These are phyloP conservation scores for Apiospora malaysiana DNA, from an alignment of 2,329 filamentous ascomycete genomes.

Conservation along the genomic window DNA sequence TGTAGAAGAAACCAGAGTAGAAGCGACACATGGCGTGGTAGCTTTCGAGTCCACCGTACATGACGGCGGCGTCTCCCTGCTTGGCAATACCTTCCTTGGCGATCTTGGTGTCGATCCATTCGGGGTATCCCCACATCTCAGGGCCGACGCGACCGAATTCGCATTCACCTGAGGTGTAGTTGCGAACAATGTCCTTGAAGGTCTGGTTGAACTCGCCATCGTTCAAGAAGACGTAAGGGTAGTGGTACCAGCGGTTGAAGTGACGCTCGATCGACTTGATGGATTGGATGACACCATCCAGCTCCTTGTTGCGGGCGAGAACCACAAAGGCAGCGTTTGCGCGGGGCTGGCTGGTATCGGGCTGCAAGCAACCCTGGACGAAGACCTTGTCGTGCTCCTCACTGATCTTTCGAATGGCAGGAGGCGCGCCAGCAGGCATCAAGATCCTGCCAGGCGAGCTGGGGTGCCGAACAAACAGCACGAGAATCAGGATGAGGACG, in stretches of 20 bases:
- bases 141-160: constrained; percentile 94
- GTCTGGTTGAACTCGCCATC: constrained; percentile 95
- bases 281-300: constrained; percentile 94
- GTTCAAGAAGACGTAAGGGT: constrained; percentile 98
- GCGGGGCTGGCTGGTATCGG: constrained; percentile 77
- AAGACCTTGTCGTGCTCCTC: constrained; percentile 98
- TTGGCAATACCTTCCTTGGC: constrained; percentile 96
- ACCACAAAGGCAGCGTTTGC: constrained; percentile 97
- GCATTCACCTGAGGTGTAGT: constrained; percentile 85
- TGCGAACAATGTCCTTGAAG: constrained; percentile 86
- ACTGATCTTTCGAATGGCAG: constrained; percentile 92
- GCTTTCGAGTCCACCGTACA: constrained; percentile 98
- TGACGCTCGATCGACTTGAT: constrained; percentile 98
- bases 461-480: constrained; percentile 89
- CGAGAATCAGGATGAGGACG: constrained; percentile 86
- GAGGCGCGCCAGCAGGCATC: constrained; percentile 87
- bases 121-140: constrained; percentile 94
- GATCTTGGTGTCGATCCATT: constrained; percentile 94
- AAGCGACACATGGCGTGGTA: constrained; percentile 99
- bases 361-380: constrained; percentile 84
- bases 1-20: constrained; percentile 99
- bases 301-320: constrained; percentile 91
- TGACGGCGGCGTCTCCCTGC: constrained; percentile 95
- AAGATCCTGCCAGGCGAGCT: constrained; percentile 81
- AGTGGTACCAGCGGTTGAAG: constrained; percentile 99